A percentile compares a stretch with the other conserved stretches of the same genome.
Conservation (phyloP, 2,329 filamentous ascomycete genomes). For the Aspergillus chevalieri region DNA sequence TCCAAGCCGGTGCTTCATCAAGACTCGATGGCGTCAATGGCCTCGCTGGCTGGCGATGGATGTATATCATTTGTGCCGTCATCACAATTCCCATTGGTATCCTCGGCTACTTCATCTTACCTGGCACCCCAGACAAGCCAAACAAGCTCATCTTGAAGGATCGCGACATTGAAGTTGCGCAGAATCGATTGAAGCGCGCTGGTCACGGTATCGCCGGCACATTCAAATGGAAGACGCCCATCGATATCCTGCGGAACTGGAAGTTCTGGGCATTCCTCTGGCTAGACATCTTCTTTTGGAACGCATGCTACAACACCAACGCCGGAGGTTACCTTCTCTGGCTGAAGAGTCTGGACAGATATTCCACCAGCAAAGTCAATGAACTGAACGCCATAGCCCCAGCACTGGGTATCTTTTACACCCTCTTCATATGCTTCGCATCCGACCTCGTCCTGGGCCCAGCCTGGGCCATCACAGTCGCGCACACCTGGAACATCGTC, state of each 20-base stretch:
- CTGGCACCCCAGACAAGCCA: constrained; percentile 47
- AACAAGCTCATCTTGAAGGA: constrained; percentile 45
- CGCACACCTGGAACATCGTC: constrained; percentile 47
- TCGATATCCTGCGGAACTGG: constrained; percentile 35
- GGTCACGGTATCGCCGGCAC: constrained; percentile 33
- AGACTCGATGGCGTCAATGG: constrained; percentile 42
- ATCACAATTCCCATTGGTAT: constrained; percentile 53
- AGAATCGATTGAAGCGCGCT: constrained; percentile 40
- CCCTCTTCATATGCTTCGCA: constrained; percentile 48
- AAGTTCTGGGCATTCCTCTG: constrained; percentile 49
- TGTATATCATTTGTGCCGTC: constrained; percentile 50
- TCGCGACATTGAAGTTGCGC: constrained; percentile 43
- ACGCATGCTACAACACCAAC: constrained; percentile 43
- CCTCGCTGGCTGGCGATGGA: constrained; percentile 50
- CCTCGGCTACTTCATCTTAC: constrained; percentile 47
- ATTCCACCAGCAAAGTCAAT: constrained; percentile 44
- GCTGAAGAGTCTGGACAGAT: constrained; percentile 51
- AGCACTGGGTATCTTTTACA: constrained; percentile 53
- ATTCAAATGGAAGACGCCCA: constrained; percentile 24
- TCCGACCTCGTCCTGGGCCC: constrained; percentile 50
- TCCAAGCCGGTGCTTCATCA: constrained; percentile 40
- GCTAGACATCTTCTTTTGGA: constrained; percentile 54
- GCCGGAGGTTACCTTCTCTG: constrained; percentile 52
- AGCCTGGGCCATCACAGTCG: constrained; percentile 50
- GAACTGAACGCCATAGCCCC: constrained; percentile 49